Percentiles rank a stretch among this genome's conserved stretches.
These are phyloP conservation scores for Arabidopsis lyrata DNA, from an alignment of 441 rosid genomes.

Conservation along the genomic window DNA sequence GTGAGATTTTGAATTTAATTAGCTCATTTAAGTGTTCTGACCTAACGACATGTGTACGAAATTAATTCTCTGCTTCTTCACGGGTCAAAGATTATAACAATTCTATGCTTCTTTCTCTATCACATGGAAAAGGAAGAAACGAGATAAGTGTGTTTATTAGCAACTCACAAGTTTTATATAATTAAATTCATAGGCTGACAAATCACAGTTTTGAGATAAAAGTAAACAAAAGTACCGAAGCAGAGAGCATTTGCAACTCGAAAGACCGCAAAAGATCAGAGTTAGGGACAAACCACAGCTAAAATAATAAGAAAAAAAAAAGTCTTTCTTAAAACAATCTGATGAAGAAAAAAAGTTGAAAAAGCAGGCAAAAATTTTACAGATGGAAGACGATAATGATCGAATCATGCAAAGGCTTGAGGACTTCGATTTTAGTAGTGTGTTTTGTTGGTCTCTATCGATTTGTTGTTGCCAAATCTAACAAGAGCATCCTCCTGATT, in stretches of 20 bases:
- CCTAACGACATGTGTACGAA: conserved; percentile 40
- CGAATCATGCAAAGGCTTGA: conserved; percentile 33
- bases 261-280: conserved; percentile 29
- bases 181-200: conserved; percentile 25
- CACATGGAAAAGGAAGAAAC: conserved; percentile 24
- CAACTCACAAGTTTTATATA: conserved; percentile 8
- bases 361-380: conserved; percentile 50
- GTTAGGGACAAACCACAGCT: conserved; percentile 35
- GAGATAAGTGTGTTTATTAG: conserved; percentile 15
- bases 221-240: conserved; percentile 14
- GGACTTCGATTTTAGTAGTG: neutral
- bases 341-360: conserved; percentile 12
- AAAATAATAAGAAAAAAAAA: conserved; percentile 20
- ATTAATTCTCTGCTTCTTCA: conserved; percentile 15
- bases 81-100: conserved; percentile 1
- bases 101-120: conserved; percentile 15
- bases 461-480: conserved; percentile 46
- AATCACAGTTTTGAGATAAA: conserved; percentile 12
- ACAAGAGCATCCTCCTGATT: conserved; percentile 86
- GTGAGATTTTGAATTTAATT: conserved; percentile 3
- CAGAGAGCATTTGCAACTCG: conserved; percentile 31
- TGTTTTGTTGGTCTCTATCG: conserved; percentile 19
- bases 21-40: conserved; percentile 35
- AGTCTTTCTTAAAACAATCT: conserved; percentile 26
- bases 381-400: conserved; percentile 14